A percentile compares a stretch with the other conserved stretches of the same genome.
Conservation (phyloP, 78 protist species). For the Salpingoeca rosetta region DNA sequence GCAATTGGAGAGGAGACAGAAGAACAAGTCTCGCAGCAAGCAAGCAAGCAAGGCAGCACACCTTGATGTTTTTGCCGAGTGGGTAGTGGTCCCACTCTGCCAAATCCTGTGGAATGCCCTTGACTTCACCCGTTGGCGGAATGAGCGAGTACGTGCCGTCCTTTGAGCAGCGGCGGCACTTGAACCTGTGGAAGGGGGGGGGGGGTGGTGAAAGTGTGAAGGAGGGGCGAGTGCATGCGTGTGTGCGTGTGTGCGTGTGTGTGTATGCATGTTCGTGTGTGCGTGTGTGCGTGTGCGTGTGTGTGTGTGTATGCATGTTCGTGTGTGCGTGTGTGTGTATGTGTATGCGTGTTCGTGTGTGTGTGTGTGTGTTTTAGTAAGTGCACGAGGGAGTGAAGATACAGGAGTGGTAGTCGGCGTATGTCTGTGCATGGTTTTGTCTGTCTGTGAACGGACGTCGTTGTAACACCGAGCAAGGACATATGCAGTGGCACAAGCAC, state of each 20-base stretch:
- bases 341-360: too few relatives aligned
- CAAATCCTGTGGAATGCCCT: slow-evolving; percentile 3
- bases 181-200: slow-evolving; percentile 22
- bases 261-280: too few relatives aligned
- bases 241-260: neutral
- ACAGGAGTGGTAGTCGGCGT: neutral
- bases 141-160: neutral
- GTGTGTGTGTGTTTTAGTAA: too few relatives aligned
- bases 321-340: neutral
- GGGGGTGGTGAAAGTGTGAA: slow-evolving; percentile 2
- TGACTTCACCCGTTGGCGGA: neutral
- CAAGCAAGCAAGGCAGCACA: too few relatives aligned
- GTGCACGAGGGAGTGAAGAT: neutral
- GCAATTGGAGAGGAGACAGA: too few relatives aligned
- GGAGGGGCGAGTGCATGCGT: too few relatives aligned
- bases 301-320: slow-evolving; percentile 20
- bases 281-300: slow-evolving; percentile 3
- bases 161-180: slow-evolving; percentile 27
- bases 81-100: slow-evolving; percentile 21
- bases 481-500: too few relatives aligned
- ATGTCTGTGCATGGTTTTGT: slow-evolving; percentile 3
- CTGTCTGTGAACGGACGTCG: too few relatives aligned
- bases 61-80: neutral
- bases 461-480: too few relatives aligned
- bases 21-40: too few relatives aligned